phyloP scores from a whole-genome alignment of 768 basidiomycete genomes.

The Tricholoma furcatifolium region DNA sequence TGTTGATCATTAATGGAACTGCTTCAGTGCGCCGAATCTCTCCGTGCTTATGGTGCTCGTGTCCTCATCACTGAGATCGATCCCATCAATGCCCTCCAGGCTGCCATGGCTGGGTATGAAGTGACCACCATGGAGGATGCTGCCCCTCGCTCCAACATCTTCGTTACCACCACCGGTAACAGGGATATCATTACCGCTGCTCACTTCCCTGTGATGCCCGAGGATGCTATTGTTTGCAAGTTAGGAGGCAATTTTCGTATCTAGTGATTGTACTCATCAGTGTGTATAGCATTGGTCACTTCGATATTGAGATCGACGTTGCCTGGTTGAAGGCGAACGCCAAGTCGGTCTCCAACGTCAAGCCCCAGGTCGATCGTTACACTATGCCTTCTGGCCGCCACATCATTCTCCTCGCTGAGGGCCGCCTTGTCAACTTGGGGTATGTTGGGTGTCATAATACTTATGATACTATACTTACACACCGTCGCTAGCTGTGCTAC shows the following conservation, averaged over 20 bases:
- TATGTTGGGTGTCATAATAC: constrained; percentile 32
- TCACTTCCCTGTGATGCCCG: constrained; percentile 93
- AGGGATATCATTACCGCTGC: constrained; percentile 92
- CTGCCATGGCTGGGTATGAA: constrained; percentile 99
- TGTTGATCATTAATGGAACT: background rate
- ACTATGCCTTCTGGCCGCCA: constrained; percentile 92
- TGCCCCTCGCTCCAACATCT: constrained; percentile 84
- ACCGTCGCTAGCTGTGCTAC: constrained; percentile 73
- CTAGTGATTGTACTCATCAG: constrained; percentile 1
- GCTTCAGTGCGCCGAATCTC: constrained; percentile 91
- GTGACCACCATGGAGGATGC: constrained; percentile 99
- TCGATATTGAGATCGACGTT: constrained; percentile 92
- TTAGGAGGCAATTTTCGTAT: constrained; percentile 37
- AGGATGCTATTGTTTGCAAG: constrained; percentile 99
- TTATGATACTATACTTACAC: background rate
- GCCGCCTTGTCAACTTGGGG: constrained; percentile 99
- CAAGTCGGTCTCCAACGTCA: constrained; percentile 80
- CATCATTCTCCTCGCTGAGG: constrained; percentile 96
- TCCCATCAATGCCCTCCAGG: constrained; percentile 99
- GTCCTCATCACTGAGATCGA: constrained; percentile 98
- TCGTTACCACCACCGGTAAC: constrained; percentile 99
- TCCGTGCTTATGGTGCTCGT: constrained; percentile 96
- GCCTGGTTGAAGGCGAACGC: constrained; percentile 98
- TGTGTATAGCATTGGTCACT: constrained; percentile 71
- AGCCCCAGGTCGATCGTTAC: constrained; percentile 98